A percentile compares a stretch with the other conserved stretches of the same genome.
Conservation (phyloP, 2,329 filamentous ascomycete species). For the Penicillium vulpinum region DNA sequence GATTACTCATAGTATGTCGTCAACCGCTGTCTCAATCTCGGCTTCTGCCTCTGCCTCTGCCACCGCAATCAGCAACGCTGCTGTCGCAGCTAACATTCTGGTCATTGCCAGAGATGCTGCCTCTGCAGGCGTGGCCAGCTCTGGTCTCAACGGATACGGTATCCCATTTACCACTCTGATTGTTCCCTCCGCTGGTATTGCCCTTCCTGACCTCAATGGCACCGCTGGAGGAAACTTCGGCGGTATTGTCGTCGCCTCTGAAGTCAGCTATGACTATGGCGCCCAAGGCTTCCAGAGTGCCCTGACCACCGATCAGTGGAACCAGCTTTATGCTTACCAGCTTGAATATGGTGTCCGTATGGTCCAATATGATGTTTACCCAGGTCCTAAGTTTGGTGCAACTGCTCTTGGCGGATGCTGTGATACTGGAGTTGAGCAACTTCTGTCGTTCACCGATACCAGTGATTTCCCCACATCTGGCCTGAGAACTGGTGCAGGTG, state of each 20-base stretch:
- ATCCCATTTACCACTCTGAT: constrained; percentile 59
- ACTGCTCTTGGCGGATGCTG: constrained; percentile 50
- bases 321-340: constrained; percentile 59
- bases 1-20: constrained; percentile 25
- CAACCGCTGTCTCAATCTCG: constrained; percentile 19
- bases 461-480: constrained; percentile 57
- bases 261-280: constrained; percentile 58
- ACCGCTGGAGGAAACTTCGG: constrained; percentile 58
- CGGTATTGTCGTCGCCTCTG: constrained; percentile 57
- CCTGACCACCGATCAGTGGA: constrained; percentile 58
- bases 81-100: constrained; percentile 51
- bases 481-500: constrained; percentile 51
- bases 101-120: constrained; percentile 56
- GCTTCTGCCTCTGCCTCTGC: constrained; percentile 22
- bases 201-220: constrained; percentile 55
- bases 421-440: constrained; percentile 50
- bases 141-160: constrained; percentile 61
- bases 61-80: constrained; percentile 20
- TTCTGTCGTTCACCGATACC: constrained; percentile 56
- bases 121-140: constrained; percentile 51
- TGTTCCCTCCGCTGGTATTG: constrained; percentile 55
- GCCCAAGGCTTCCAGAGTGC: constrained; percentile 51
- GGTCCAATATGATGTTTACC: constrained; percentile 61
- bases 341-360: constrained; percentile 59
- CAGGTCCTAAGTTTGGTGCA: constrained; percentile 53